A percentile compares a stretch with the other conserved stretches of the same genome.
phyloP scores from a whole-genome alignment of 805 yeast genomes.

The Ogataea corticis region DNA sequence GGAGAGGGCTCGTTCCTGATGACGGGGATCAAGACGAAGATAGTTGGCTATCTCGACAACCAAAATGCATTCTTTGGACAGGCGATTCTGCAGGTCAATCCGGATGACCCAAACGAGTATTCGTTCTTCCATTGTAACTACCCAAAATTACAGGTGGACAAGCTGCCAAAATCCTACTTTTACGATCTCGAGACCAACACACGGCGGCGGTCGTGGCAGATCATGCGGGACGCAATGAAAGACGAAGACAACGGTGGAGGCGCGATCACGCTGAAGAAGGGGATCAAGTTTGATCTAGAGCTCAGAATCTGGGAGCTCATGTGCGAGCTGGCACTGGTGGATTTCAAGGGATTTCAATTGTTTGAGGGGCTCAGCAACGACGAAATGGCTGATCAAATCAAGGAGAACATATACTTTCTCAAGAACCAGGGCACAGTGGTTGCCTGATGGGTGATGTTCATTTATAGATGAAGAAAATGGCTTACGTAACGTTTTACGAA shows the following conservation, averaged over 20 bases:
- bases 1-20: slow-evolving; percentile 29
- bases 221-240: slow-evolving; percentile 32
- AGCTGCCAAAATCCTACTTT: slow-evolving; percentile 21
- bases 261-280: slow-evolving; percentile 17
- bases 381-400: slow-evolving; percentile 26
- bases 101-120: slow-evolving; percentile 23
- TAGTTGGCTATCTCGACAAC: slow-evolving; percentile 31
- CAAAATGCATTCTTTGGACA: slow-evolving; percentile 30
- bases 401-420: slow-evolving; percentile 19
- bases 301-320: slow-evolving; percentile 29
- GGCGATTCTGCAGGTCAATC: slow-evolving; percentile 33
- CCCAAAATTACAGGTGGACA: slow-evolving; percentile 30
- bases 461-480: no score
- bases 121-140: slow-evolving; percentile 35
- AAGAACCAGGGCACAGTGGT: slow-evolving; percentile 16
- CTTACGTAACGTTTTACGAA: no score
- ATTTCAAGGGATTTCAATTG: slow-evolving; percentile 30
- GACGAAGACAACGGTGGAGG: slow-evolving; percentile 26
- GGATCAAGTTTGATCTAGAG: slow-evolving; percentile 28
- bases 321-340: slow-evolving; percentile 21
- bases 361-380: slow-evolving; percentile 28
- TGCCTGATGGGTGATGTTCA: neutral
- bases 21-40: slow-evolving; percentile 33
- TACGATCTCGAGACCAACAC: slow-evolving; percentile 18
- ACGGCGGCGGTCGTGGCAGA: slow-evolving; percentile 28